Evolutionary conservation across 306 rosid genomes (phyloP).

Genomic region (Prunus persica): Prunus_persica_NCBIv2 NC_034012.1:2487501-2488000

Average conservation of each 20-base stretch:
- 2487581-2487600: not conserved
- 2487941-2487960: not conserved
- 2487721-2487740: constrained; percentile 4
- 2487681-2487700: not conserved
- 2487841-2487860: too few relatives aligned
- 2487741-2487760: not conserved
- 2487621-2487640: not conserved
- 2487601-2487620: not conserved
- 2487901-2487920: too few relatives aligned
- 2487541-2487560: constrained; percentile 3
- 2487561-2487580: not conserved
- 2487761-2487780: not conserved
- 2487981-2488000: not conserved
- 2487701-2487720: constrained; percentile 4
- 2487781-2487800: not conserved
- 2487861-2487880: too few relatives aligned
- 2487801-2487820: too few relatives aligned
- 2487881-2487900: too few relatives aligned
- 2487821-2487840: too few relatives aligned
- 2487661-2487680: not conserved
- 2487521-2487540: constrained; percentile 11
- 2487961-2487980: not conserved
- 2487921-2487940: too few relatives aligned
- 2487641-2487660: not conserved
- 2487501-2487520: constrained; percentile 10